Conservation (phyloP, 805 yeast genomes). For the Candida oleophila region DNA sequence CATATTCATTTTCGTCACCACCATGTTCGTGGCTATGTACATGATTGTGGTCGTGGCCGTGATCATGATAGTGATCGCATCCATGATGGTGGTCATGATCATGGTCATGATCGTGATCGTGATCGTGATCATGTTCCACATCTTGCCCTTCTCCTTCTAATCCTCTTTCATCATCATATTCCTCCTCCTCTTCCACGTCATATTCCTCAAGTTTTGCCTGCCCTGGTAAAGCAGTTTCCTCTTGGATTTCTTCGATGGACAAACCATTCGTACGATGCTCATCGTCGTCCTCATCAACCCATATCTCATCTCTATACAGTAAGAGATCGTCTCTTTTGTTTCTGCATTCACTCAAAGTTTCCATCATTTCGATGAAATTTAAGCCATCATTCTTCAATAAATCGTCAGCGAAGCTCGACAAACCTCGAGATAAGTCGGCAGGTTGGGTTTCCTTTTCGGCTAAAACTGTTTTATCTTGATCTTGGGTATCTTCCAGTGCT, state of each 20-base stretch:
- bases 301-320: conserved; percentile 11
- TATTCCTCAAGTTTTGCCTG: background rate
- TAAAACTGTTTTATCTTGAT: conserved; percentile 5
- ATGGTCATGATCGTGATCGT: conserved; percentile 20
- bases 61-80: conserved; percentile 23
- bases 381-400: conserved; percentile 75
- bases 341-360: conserved; percentile 60
- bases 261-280: background rate
- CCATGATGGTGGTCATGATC: conserved; percentile 22
- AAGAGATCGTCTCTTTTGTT: conserved; percentile 26
- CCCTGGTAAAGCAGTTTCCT: background rate
- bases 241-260: background rate
- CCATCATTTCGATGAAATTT: conserved; percentile 77
- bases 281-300: conserved; percentile 7
- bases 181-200: conserved; percentile 1
- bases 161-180: background rate
- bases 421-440: conserved; percentile 12
- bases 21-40: conserved; percentile 28
- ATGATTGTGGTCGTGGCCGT: conserved; percentile 29
- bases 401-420: conserved; percentile 66
- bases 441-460: background rate
- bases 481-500: background rate
- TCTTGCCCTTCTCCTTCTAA: background rate
- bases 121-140: conserved; percentile 4
- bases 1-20: conserved; percentile 28